Percentiles rank a stretch among this genome's conserved stretches.
Conservation (phyloP, 1,139 yeast species). For the Taphrina confusa region DNA sequence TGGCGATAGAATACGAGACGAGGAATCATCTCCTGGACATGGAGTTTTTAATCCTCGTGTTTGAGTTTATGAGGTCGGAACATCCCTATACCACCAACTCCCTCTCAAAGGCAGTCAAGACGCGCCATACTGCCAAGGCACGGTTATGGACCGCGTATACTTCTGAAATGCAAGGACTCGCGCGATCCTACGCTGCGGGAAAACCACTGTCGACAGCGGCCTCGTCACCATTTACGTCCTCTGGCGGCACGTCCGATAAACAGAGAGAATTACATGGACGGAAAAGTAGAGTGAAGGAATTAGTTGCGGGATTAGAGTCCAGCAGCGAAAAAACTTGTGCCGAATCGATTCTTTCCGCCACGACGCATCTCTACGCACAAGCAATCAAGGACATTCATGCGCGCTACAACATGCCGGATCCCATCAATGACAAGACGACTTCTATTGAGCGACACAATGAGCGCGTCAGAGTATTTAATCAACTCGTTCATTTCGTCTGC, state of each 20-base stretch:
- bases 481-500: conserved; percentile 15
- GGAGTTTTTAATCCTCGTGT: conserved; percentile 9
- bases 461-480: conserved; percentile 30
- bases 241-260: neutral
- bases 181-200: conserved; percentile 17
- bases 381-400: conserved; percentile 16
- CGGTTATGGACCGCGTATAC: conserved; percentile 27
- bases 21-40: conserved; percentile 18
- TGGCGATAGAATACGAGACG: conserved; percentile 23
- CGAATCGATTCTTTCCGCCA: conserved; percentile 22
- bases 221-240: conserved; percentile 1
- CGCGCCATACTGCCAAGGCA: conserved; percentile 25
- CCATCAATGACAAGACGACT: conserved; percentile 31
- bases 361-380: conserved; percentile 18
- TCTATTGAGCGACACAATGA: conserved; percentile 27
- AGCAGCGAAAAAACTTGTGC: conserved; percentile 19
- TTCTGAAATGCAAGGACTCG: conserved; percentile 31
- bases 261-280: neutral
- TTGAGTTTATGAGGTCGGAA: conserved; percentile 27
- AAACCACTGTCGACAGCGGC: conserved; percentile 14
- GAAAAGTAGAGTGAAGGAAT: conserved; percentile 2
- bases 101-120: conserved; percentile 12
- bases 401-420: conserved; percentile 27
- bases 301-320: neutral
- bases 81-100: conserved; percentile 32